Evolutionary conservation across 495 filamentous ascomycete genomes (phyloP).

Genomic region (Aspergillus egyptiacus): DNA sequence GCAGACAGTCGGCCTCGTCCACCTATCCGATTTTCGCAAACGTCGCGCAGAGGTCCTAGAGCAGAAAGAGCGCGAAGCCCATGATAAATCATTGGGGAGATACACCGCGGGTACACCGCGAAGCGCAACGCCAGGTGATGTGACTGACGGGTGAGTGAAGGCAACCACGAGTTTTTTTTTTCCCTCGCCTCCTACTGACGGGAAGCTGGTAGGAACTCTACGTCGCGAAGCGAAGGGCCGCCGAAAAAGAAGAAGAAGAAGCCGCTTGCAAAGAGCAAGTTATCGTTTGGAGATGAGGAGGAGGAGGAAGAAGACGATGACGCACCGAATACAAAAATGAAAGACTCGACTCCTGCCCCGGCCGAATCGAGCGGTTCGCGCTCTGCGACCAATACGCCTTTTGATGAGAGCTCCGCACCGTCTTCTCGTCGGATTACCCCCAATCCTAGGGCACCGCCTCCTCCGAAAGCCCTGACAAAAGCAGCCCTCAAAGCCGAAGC

Average conservation of each 20-base stretch:
- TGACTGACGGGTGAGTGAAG: constrained; percentile 48
- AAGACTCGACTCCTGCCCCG: constrained; percentile 28
- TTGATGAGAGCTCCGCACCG: constrained; percentile 34
- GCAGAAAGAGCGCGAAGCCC: constrained; percentile 78
- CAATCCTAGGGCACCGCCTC: constrained; percentile 60
- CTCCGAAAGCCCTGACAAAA: constrained; percentile 82
- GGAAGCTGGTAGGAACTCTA: constrained; percentile 35
- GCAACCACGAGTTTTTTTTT: constrained; percentile 4
- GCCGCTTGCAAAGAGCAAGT: constrained; percentile 53
- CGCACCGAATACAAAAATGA: not conserved
- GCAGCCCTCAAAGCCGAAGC: constrained; percentile 75
- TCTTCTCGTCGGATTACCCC: constrained; percentile 51
- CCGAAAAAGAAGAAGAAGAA: constrained; percentile 65
- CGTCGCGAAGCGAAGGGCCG: constrained; percentile 38
- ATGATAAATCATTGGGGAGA: constrained; percentile 51
- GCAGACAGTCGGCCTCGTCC: constrained; percentile 87
- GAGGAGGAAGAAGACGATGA: constrained; percentile 44
- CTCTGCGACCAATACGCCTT: constrained; percentile 35
- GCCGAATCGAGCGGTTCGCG: constrained; percentile 32
- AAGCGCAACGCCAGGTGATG: constrained; percentile 49
- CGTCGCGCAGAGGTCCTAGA: constrained; percentile 90
- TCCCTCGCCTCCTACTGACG: constrained; percentile 28
- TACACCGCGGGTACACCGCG: constrained; percentile 44
- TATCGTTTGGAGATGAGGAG: constrained; percentile 63
- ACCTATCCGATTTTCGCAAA: constrained; percentile 93